Conservation (phyloP, 306 rosid species). For the Corylus americana region DNA sequence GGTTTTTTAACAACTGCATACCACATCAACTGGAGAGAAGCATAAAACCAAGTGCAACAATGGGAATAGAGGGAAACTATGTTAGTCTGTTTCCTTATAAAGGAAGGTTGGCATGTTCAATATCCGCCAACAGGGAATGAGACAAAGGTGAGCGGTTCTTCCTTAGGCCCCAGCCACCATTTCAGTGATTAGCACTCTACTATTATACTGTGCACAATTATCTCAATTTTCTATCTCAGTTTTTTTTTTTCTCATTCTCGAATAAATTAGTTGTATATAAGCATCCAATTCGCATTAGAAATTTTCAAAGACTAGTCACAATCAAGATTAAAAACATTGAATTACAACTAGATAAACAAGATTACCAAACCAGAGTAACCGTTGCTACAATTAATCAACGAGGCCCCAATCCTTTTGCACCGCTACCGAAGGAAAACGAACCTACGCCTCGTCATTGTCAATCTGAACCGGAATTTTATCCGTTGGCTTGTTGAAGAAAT, state of each 20-base stretch:
- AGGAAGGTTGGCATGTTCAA: no score
- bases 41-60: no score
- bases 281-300: not conserved
- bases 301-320: not conserved
- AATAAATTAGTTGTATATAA: not conserved
- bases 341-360: not conserved
- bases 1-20: no score
- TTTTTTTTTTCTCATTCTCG: no score
- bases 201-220: not conserved
- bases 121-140: no score
- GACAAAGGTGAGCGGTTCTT: no score
- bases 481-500: constrained; percentile 51
- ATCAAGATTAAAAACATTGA: not conserved
- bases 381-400: not conserved
- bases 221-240: not conserved
- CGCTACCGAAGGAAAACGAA: not conserved
- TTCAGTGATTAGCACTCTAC: no score
- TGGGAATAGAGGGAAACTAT: no score
- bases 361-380: not conserved
- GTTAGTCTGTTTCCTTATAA: no score
- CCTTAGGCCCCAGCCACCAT: no score
- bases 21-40: no score
- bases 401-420: not conserved
- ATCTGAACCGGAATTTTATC: constrained; percentile 27
- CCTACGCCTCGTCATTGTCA: constrained; percentile 2